Conservation (phyloP, 495 filamentous ascomycete genomes). For the Podospora comata region DNA sequence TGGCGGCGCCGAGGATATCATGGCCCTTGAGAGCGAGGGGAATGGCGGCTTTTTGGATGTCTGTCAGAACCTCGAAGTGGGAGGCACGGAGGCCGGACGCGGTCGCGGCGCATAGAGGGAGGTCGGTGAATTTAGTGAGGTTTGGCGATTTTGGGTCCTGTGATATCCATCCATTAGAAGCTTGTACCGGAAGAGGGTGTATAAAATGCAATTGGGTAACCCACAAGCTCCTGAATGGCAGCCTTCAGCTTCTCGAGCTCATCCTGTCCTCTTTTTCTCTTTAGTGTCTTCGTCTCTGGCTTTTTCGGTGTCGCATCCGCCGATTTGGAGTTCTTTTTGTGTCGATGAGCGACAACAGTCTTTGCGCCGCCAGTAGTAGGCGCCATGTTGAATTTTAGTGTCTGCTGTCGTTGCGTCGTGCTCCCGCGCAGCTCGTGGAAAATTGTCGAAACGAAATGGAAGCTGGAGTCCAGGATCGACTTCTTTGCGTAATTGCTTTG, state of each 20-base stretch:
- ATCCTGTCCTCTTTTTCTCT: constrained; percentile 50
- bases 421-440: background rate
- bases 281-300: constrained; percentile 37
- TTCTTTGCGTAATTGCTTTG: constrained; percentile 6
- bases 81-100: constrained; percentile 74
- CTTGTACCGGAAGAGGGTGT: background rate
- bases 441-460: constrained; percentile 2
- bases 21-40: constrained; percentile 78
- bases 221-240: constrained; percentile 40
- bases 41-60: constrained; percentile 86
- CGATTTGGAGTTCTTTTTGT: constrained; percentile 17
- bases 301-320: constrained; percentile 26
- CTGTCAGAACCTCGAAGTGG: constrained; percentile 86
- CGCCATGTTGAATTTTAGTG: constrained; percentile 22
- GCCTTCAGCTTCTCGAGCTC: constrained; percentile 56
- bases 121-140: constrained; percentile 63
- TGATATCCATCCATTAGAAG: background rate
- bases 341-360: constrained; percentile 17
- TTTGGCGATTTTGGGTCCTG: constrained; percentile 48
- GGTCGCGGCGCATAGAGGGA: constrained; percentile 87
- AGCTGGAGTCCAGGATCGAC: background rate
- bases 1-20: constrained; percentile 92
- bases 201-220: constrained; percentile 4
- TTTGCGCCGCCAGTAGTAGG: constrained; percentile 17
- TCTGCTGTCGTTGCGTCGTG: background rate